Evolutionary conservation across 441 rosid species (phyloP), one percentile per base, ranked within the genome.

Genomic region (Manihot esculenta): DNA sequence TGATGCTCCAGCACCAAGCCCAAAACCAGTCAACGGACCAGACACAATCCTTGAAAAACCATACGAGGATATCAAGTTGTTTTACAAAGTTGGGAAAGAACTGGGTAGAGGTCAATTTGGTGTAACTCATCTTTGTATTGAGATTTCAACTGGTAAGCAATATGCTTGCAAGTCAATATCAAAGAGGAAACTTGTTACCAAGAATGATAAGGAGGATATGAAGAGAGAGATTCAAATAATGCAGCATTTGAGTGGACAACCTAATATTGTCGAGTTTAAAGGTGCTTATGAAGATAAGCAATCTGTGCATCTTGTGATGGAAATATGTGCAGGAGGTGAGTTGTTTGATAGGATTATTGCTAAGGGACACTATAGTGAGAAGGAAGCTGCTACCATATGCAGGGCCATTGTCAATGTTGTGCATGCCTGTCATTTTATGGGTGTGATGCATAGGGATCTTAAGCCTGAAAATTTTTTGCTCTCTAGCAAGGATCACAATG

Each of bases 401-500:
- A 80, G 93, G 78, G 78, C 88, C 1, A 85, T 93, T 64, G 91
- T 91, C 38, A 93, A 85, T 76, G 98, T 89, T 77, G 98, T 93
- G 41, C 88, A 88, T 68, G 83, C 84, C 24, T 93, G 97, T 74
- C 98, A 93, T 76, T 93, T 89, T 51, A 87, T 93, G 96, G 97
- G 97, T 14, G 93, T 92, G 51, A 72, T 92, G 87, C 97, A 92
- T 81, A 83, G 97, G 30, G 97, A 93, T 80, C 89, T 93, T 15
- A 93, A 93, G 84, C 98, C 98, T 3, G 97, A 93, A 81, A 93
- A 93, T 75, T 93, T 93, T 87, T 83, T 93, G 85, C 68, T 93
- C n/a, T 83, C 97, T 2, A 88, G 85, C 66, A 85, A 89, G 76
- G 88, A 85, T 4, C 81, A 80, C 59, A 82, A 77, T 60, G 90